Base-by-base conservation (phyloP, 2,329 filamentous ascomycete species). In the Clarireedia paspali region DNA sequence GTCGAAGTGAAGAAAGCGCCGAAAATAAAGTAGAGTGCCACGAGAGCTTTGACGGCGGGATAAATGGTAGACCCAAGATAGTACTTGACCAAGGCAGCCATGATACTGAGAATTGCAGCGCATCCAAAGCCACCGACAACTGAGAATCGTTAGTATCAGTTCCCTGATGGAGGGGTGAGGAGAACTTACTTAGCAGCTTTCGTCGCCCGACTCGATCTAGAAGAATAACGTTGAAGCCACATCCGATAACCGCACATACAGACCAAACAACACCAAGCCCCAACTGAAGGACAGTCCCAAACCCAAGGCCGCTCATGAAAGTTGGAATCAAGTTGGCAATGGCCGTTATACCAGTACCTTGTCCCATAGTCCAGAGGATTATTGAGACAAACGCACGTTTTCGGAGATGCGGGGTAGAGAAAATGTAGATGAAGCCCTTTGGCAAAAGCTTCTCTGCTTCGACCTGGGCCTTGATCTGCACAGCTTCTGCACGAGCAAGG, bases 61-160 rank as follows among this genome's bases (percentile, higher is more conserved):
- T 20, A 20, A 1, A 23, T 45, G 15, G 50, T n/a, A 15, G 50
- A 47, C 15, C 50, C 50, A 6, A 53, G 50, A 47, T 53, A 53
- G 50, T 47, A 30, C 24, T 53, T 47, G n/a, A 47, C 51, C 24
- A 47, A 40, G 14, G 51, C 34, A 42, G 51, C 51, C 51, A 63
- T 61, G 26, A 62, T 53, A 17, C 61, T 53, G 9, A 68, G 61
- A 23, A 65, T 61, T 5, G 50, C 53, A 24, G 59, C 60, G 46
- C 59, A 61, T 6, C 59, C 56, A 49, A 65, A 47, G 23, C 66
- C 65, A 30, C 63, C 63, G 42, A 62, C 60, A 23, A 63, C 59
- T 62, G 6, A 10, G 45, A 24, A 60, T 53, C 63, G 57, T 40
- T 15, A 68, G 57, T 30, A 57, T 23, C 61, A 42, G n/a, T 17